These are phyloP conservation scores for Malassezia nana DNA, from an alignment of 1,284 basidiomycete genomes.

Conservation along the genomic window DNA sequence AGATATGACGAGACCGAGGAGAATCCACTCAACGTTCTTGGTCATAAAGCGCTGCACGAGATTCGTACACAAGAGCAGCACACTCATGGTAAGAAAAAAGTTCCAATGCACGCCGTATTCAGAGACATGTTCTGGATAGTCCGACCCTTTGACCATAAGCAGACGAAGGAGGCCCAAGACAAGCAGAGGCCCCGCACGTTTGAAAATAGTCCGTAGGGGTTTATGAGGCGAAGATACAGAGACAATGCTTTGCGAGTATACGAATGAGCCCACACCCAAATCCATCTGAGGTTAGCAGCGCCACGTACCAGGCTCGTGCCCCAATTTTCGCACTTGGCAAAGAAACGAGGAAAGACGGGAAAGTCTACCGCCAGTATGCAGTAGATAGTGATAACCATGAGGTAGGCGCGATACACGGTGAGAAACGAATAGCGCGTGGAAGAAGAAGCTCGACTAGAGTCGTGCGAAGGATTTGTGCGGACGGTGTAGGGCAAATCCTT, in stretches of 20 bases:
- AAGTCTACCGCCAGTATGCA: slow-evolving; percentile 96
- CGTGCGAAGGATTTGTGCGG: not conserved
- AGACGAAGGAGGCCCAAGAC: slow-evolving; percentile 68
- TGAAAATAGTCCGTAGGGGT: slow-evolving; percentile 47
- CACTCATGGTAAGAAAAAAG: slow-evolving; percentile 85
- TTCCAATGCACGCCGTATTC: slow-evolving; percentile 99
- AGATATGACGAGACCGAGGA: slow-evolving; percentile 58
- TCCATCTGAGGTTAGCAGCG: slow-evolving; percentile 62
- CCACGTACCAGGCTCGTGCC: slow-evolving; percentile 60
- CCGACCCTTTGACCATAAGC: slow-evolving; percentile 76
- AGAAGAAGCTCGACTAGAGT: not conserved
- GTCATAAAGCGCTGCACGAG: slow-evolving; percentile 53
- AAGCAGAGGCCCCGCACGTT: slow-evolving; percentile 63
- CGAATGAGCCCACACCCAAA: slow-evolving; percentile 87
- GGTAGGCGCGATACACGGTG: slow-evolving; percentile 81
- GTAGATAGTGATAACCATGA: slow-evolving; percentile 85
- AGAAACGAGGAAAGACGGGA: slow-evolving; percentile 66
- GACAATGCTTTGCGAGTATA: slow-evolving; percentile 84
- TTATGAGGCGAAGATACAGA: slow-evolving; percentile 56
- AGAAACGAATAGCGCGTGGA: slow-evolving; percentile 54
- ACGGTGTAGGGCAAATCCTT: not conserved
- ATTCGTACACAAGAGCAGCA: slow-evolving; percentile 63
- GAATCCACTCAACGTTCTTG: not conserved
- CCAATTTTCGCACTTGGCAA: slow-evolving; percentile 89
- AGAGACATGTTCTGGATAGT: slow-evolving; percentile 86